Conservation (phyloP, 2,329 filamentous ascomycete species). For the Alternaria rosae region DNA sequence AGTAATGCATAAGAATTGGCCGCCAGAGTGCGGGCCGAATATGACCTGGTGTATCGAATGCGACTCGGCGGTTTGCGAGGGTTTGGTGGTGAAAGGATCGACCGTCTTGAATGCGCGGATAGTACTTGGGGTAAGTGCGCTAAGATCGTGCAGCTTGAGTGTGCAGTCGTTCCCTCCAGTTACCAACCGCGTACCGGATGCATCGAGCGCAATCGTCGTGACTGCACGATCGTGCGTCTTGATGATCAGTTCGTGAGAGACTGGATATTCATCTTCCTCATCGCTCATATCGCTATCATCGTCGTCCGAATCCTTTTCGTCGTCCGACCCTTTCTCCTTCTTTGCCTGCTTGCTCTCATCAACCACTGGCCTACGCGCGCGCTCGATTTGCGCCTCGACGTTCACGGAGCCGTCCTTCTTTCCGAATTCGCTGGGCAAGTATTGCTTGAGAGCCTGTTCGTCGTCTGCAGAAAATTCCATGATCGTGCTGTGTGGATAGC, state of each 20-base stretch:
- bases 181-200: slow-evolving; percentile 81
- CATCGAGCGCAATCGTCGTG: slow-evolving; percentile 83
- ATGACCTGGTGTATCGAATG: slow-evolving; percentile 87
- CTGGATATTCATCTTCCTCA: slow-evolving; percentile 86
- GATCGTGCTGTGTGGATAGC: slow-evolving; percentile 12
- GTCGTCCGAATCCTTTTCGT: slow-evolving; percentile 49
- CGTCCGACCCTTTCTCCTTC: slow-evolving; percentile 40
- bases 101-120: slow-evolving; percentile 92
- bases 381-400: slow-evolving; percentile 80
- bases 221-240: slow-evolving; percentile 91
- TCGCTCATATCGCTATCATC: slow-evolving; percentile 67
- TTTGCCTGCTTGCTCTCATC: slow-evolving; percentile 40
- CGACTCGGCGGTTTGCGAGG: slow-evolving; percentile 75
- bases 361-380: slow-evolving; percentile 69
- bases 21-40: slow-evolving; percentile 83
- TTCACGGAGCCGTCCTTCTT: slow-evolving; percentile 78
- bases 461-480: slow-evolving; percentile 47
- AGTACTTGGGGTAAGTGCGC: slow-evolving; percentile 93
- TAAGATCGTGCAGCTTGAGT: slow-evolving; percentile 92
- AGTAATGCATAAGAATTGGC: slow-evolving; percentile 83
- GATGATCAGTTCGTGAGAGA: slow-evolving; percentile 90
- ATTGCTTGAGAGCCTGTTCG: slow-evolving; percentile 76
- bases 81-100: slow-evolving; percentile 82
- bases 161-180: slow-evolving; percentile 93
- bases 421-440: slow-evolving; percentile 84